These are phyloP conservation scores for Yamadazyma oceani DNA, from an alignment of 1,139 yeast species.

Conservation along the genomic window DNA sequence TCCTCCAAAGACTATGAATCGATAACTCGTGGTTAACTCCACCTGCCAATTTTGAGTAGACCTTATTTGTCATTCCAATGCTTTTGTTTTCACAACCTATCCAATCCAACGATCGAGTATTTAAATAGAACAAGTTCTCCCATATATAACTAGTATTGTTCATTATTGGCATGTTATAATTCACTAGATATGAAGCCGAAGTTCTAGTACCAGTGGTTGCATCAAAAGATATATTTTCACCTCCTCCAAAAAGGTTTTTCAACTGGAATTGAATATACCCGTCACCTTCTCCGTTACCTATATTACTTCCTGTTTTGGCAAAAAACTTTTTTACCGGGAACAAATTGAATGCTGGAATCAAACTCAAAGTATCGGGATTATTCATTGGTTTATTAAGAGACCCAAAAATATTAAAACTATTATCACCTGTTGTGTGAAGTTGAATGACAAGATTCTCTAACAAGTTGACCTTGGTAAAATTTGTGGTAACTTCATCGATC, in stretches of 20 bases:
- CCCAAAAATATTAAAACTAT: not conserved
- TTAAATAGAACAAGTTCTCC: constrained; percentile 56
- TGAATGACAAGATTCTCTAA: constrained; percentile 45
- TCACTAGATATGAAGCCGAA: constrained; percentile 66
- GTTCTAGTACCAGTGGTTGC: constrained; percentile 81
- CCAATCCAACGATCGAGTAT: constrained; percentile 69
- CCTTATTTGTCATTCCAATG: constrained; percentile 56
- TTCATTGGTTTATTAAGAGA: not conserved
- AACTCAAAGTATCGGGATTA: constrained; percentile 29
- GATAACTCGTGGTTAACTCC: constrained; percentile 56
- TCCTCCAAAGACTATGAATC: constrained; percentile 64
- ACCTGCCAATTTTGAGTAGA: constrained; percentile 33
- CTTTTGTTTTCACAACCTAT: constrained; percentile 53
- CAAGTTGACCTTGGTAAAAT: constrained; percentile 43
- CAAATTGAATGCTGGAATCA: constrained; percentile 58
- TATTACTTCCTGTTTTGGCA: constrained; percentile 89
- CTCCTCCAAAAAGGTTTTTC: constrained; percentile 84
- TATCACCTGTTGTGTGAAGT: constrained; percentile 32
- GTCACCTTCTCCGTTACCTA: constrained; percentile 95
- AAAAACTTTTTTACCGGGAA: constrained; percentile 64
- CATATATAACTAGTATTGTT: constrained; percentile 53
- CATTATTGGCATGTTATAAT: constrained; percentile 61
- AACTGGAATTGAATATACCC: constrained; percentile 80
- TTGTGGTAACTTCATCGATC: constrained; percentile 44
- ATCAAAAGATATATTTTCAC: constrained; percentile 74